These are phyloP conservation scores for Chalciporus sphaerocephalus DNA, from an alignment of 768 basidiomycete genomes.

Conservation along the genomic window DNA sequence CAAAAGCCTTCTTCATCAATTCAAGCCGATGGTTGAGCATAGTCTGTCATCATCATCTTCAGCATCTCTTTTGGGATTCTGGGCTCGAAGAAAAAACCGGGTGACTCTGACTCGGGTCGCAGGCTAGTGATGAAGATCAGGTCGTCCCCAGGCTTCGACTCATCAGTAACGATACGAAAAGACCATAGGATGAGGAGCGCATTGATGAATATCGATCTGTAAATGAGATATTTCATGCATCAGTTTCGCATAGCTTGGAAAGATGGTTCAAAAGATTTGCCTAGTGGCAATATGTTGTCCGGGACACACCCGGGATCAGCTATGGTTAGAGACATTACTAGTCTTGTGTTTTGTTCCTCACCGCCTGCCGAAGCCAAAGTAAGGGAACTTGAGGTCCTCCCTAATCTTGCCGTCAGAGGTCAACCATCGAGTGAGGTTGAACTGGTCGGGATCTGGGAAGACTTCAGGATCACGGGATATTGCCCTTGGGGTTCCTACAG, in stretches of 20 bases:
- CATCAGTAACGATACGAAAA: conserved; percentile 47
- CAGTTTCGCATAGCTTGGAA: not conserved
- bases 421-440: conserved; percentile 34
- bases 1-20: too few relatives aligned
- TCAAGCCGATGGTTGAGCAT: too few relatives aligned
- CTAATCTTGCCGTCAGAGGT: conserved; percentile 24
- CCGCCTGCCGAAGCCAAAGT: conserved; percentile 51
- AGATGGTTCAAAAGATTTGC: conserved; percentile 19
- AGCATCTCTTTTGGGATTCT: conserved; percentile 21
- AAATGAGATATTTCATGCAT: too few relatives aligned
- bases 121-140: conserved; percentile 43
- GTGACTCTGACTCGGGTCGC: conserved; percentile 35
- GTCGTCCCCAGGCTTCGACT: conserved; percentile 48
- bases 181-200: conserved; percentile 58
- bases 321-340: not conserved
- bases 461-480: conserved; percentile 36
- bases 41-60: conserved; percentile 1
- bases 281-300: conserved; percentile 51
- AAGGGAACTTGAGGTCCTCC: conserved; percentile 44
- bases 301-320: conserved; percentile 46
- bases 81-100: conserved; percentile 50
- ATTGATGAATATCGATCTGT: conserved; percentile 57
- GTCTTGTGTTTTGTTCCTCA: conserved; percentile 3
- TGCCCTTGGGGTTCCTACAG: conserved; percentile 16
- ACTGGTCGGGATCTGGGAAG: conserved; percentile 36